These are phyloP conservation scores for Amanita exitialis DNA, from an alignment of 768 basidiomycete genomes.

Conservation along the genomic window DNA sequence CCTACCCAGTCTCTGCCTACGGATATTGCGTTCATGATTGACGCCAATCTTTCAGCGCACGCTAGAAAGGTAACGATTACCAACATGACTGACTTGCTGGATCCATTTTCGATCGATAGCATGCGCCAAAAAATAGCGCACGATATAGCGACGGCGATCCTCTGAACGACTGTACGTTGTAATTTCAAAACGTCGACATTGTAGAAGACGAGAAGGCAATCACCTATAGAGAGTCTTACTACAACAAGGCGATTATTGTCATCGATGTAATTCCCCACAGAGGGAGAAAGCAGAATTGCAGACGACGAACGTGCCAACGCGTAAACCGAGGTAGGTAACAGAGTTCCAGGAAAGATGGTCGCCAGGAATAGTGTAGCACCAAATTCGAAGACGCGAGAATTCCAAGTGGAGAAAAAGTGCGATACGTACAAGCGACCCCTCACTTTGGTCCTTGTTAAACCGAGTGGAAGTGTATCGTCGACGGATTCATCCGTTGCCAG, in stretches of 20 bases:
- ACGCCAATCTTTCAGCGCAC: conserved; percentile 17
- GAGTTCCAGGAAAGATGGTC: conserved; percentile 14
- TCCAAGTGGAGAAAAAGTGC: conserved; percentile 21
- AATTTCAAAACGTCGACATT: not conserved
- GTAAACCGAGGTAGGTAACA: conserved; percentile 18
- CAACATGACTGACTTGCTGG: conserved; percentile 1
- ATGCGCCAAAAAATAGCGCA: conserved; percentile 14
- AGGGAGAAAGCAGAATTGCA: conserved; percentile 14
- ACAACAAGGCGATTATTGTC: conserved; percentile 11
- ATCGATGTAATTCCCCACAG: conserved; percentile 16
- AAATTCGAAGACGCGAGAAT: conserved; percentile 20
- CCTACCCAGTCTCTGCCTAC: conserved; percentile 20
- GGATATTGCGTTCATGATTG: conserved; percentile 17
- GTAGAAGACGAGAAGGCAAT: not conserved
- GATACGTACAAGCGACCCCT: conserved; percentile 14
- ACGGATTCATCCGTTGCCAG: not conserved
- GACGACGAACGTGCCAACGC: conserved; percentile 14
- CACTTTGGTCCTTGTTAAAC: not conserved
- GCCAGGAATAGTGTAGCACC: conserved; percentile 17
- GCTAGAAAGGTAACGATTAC: conserved; percentile 9
- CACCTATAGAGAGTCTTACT: conserved; percentile 16
- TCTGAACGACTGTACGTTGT: conserved; percentile 11
- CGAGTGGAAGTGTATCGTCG: not conserved
- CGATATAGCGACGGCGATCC: conserved; percentile 13
- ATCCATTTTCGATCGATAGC: conserved; percentile 2